Percentiles rank a stretch among this genome's conserved stretches.
These are phyloP conservation scores for Solanum lignicaule DNA, from an alignment of 257 asterid genomes.

Conservation along the genomic window DNA sequence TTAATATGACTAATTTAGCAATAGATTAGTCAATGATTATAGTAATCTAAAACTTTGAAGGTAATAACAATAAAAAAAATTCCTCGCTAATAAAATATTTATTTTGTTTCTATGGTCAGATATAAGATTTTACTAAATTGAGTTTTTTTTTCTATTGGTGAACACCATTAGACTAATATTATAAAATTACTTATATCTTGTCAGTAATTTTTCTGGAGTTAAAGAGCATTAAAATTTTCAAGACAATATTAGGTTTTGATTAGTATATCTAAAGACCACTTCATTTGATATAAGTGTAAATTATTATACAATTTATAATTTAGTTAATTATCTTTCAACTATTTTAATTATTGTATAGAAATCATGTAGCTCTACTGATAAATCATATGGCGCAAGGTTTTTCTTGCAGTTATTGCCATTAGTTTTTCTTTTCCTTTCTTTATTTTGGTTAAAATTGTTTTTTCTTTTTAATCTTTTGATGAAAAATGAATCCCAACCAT, in stretches of 20 bases:
- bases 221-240: too few relatives aligned
- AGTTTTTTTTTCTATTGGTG: too few relatives aligned
- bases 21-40: background rate
- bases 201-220: too few relatives aligned
- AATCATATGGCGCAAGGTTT: background rate
- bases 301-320: background rate
- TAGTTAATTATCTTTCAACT: background rate
- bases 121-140: too few relatives aligned
- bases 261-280: background rate
- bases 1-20: background rate
- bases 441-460: background rate
- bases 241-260: too few relatives aligned
- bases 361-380: background rate
- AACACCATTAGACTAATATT: too few relatives aligned
- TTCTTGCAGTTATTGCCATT: background rate
- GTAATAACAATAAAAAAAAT: too few relatives aligned
- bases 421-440: background rate
- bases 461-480: background rate
- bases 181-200: too few relatives aligned
- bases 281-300: background rate
- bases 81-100: too few relatives aligned
- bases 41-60: background rate
- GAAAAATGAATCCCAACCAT: background rate
- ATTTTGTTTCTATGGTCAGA: too few relatives aligned
- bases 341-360: background rate